Conservation (phyloP, 108 stramenopile genomes). For the Cyclotella baltica region DNA sequence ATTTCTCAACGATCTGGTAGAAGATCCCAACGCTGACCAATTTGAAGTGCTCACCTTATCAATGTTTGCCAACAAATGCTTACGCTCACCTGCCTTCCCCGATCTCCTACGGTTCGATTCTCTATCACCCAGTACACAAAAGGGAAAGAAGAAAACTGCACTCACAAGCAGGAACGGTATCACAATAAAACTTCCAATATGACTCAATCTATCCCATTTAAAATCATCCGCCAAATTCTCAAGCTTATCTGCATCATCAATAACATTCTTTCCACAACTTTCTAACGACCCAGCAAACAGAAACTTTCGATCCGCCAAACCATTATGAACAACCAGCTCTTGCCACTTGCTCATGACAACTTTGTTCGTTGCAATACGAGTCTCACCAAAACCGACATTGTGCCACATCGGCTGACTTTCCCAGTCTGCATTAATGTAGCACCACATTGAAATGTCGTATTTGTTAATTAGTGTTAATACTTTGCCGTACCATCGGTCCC, state of each 20-base stretch:
- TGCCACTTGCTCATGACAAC: conserved; percentile 70
- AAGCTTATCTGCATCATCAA: neutral
- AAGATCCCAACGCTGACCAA: neutral
- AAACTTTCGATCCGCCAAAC: conserved; percentile 38
- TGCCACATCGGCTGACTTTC: conserved; percentile 86
- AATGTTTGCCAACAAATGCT: conserved; percentile 34
- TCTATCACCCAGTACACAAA: conserved; percentile 31
- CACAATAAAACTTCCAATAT: conserved; percentile 36
- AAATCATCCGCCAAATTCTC: neutral
- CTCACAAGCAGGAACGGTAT: conserved; percentile 44
- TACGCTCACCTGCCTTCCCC: conserved; percentile 27
- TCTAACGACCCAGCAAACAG: conserved; percentile 51
- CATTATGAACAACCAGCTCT: conserved; percentile 54
- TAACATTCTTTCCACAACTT: conserved; percentile 29
- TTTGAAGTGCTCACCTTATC: conserved; percentile 10
- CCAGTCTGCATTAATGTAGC: conserved; percentile 94
- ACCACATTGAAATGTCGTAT: conserved; percentile 89
- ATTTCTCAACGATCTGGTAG: neutral
- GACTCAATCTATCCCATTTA: conserved; percentile 9
- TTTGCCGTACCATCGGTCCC: conserved; percentile 84
- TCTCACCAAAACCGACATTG: conserved; percentile 86
- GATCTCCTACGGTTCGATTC: conserved; percentile 7
- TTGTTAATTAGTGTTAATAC: conserved; percentile 72
- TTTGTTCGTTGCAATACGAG: conserved; percentile 64
- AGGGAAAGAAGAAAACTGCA: conserved; percentile 45